Conservation (phyloP, 2,329 filamentous ascomycete species). For the Bipolaris bicolor region DNA sequence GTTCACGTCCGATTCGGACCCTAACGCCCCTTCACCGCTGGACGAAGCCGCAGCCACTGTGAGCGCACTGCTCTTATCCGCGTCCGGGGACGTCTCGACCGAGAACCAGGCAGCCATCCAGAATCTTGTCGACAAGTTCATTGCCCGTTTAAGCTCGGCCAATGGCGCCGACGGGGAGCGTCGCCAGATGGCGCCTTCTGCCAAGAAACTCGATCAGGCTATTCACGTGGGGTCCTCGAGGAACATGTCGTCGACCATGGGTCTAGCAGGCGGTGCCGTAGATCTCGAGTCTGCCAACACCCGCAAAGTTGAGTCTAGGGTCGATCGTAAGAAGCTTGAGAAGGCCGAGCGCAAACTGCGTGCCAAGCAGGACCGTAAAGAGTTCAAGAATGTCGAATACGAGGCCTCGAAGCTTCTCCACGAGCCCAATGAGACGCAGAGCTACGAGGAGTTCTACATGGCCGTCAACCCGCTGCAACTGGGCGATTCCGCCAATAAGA, state of each 20-base stretch:
- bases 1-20: slow-evolving; percentile 75
- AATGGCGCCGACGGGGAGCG: slow-evolving; percentile 72
- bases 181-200: slow-evolving; percentile 73
- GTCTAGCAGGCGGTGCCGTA: slow-evolving; percentile 80
- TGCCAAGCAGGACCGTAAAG: slow-evolving; percentile 97
- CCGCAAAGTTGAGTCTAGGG: slow-evolving; percentile 94
- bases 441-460: slow-evolving; percentile 99
- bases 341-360: slow-evolving; percentile 98
- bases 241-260: slow-evolving; percentile 95
- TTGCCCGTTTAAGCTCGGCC: slow-evolving; percentile 76
- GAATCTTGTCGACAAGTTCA: slow-evolving; percentile 87
- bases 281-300: slow-evolving; percentile 93
- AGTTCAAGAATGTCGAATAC: slow-evolving; percentile 97
- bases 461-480: slow-evolving; percentile 95
- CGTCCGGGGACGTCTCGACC: slow-evolving; percentile 79
- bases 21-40: slow-evolving; percentile 74
- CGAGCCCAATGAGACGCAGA: slow-evolving; percentile 80
- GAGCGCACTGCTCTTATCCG: slow-evolving; percentile 87
- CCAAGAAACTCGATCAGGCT: slow-evolving; percentile 88
- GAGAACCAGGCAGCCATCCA: slow-evolving; percentile 79
- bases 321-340: slow-evolving; percentile 98
- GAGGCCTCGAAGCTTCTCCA: slow-evolving; percentile 91
- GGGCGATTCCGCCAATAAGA: slow-evolving; percentile 76
- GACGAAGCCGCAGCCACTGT: slow-evolving; percentile 83
- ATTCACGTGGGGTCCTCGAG: slow-evolving; percentile 92